Evolutionary conservation across 1,139 yeast species (phyloP), one percentile per base, ranked within the genome.

Genomic region (Debaryomycetaceae sp.): DNA sequence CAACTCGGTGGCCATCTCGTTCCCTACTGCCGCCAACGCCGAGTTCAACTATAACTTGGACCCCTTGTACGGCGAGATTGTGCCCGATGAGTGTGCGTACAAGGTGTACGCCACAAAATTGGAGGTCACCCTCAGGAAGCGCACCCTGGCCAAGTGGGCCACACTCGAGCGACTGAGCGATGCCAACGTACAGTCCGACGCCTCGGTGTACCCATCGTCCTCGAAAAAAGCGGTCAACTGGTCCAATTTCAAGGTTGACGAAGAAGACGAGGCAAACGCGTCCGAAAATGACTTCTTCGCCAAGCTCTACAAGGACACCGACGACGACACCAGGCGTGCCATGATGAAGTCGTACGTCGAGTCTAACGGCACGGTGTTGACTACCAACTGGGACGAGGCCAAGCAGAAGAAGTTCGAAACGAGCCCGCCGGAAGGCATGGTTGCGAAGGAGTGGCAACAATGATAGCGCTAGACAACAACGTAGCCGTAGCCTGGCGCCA

Each of bases 331-430:
- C 1, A 69, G 68, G 44, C 70, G 94, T 36, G 99, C 99, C 2
- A 93, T 93, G 97, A 83, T 86, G 93, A 93, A 93, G 59, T 85
- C 96, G 32, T 91, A 76, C 48, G 68, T 77, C n/a, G 96, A 93
- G 56, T 84, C 95, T 44, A 83, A 84, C 43, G 99, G 99, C 13
- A 93, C 98, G 0, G 78, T 94, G 1, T 64, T 93, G 39, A 85
- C 95, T 30, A 93, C 98, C 5, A 83, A 85, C 51, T 93, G 99
- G 99, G 73, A 63, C n/a, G 95, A 86, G 38, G 97, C 95, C 2
- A 67, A 74, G 30, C 64, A 69, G 31, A 78, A 75, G 41, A 68
- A 58, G 21, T 84, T 82, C 34, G 86, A 83, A 43, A 73, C 83
- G 3, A 58, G 72, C 23, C 91, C 96, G 3, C 96, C 96, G 0